Base-by-base conservation (phyloP, 352 stramenopile genomes). In the Globisporangium acanthophoron region DNA sequence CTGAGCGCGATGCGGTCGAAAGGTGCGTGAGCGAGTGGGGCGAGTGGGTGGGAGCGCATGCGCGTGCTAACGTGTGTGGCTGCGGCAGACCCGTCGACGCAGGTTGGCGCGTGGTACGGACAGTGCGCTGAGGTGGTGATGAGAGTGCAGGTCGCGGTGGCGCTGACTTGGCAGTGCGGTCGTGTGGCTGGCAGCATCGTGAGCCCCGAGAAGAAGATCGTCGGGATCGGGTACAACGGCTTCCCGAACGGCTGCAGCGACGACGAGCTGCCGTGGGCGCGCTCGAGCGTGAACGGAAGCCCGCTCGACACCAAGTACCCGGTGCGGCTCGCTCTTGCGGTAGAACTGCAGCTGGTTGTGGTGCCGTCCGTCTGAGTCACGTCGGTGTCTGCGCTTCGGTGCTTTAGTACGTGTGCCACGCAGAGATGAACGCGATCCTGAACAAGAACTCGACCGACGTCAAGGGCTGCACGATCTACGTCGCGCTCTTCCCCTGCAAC, bases 1-100 rank as follows among this genome's bases (percentile, higher is more conserved):
- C 80, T 99, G n/a, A 98, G 88, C 68, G 95, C 97, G 13, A 97
- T 98, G 91, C 83, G 97, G 49, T 99, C 94, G n/a, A 99, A 99
- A 88, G 97, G 86, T 92, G 18, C 20, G 16, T 3, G 13, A 2
- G 16, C 9, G 54, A 11, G 21, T 45, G 13, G 7, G 35, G 27
- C 11, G 18, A 9, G 18, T 40, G n/a, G 16, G 3, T 58, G 31
- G 31, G 31, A 4, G 31, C 0, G 5, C 20, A 16, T 56, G 56
- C 20, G 31, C 31, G 31, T 45, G 15, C 7, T 45, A 3, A 18
- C 56, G 21, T 40, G 6, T 51, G 37, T 45, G 29, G 41, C 37
- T 59, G 27, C 15, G 57, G 11, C 39, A 91, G 84, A 99, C 66
- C 97, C 97, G 6, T 98, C 92, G 21, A 99, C 97, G 5, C 97